Evolutionary conservation across 106 monocot genomes (phyloP), one percentile per base, ranked within the genome.

Genomic region (Phalaenopsis aphrodite): DNA sequence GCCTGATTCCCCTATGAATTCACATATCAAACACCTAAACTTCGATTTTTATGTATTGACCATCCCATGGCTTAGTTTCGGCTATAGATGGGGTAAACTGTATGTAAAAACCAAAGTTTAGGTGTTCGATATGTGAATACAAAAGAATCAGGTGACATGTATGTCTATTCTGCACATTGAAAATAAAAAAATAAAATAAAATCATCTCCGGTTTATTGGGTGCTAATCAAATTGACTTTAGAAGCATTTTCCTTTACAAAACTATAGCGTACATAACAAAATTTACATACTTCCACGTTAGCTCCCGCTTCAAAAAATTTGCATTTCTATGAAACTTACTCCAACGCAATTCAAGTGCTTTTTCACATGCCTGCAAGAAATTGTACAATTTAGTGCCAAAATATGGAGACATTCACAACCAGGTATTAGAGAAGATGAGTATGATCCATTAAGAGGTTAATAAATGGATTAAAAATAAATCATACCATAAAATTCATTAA

Each of bases 261-360:
- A n/a, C n/a, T 3, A 61, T 21, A 61, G 61, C 0, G n/a, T 30
- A 58, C 38, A 77, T n/a, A 39, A 24, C 11, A 23, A 55, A 42
- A 48, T 17, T 71, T 48, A 87, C 94, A 71, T 99, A 99, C 98
- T 89, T 85, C 98, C 98, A 99, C 56, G 94, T 99, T 58, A 99
- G 43, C 58, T 99, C 88, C 23, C 93, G 88, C 87, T 94, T 99
- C 66, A 99, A 87, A 64, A 86, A 85, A 80, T 79, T 81, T 42
- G 94, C 92, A 89, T 94, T 94, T 78, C 92, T 88, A 42, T 91
- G 84, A 78, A 99, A 99, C 80, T 99, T 99, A 66, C 48, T 88
- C 92, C 94, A 94, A 4, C 98, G 91, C 80, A 89, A 55, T 77
- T 99, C 98, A 81, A 99, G 85, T 75, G 94, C 89, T 82, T 89